Conservation (phyloP, 306 rosid genomes). For the Fragaria ananassa region DNA sequence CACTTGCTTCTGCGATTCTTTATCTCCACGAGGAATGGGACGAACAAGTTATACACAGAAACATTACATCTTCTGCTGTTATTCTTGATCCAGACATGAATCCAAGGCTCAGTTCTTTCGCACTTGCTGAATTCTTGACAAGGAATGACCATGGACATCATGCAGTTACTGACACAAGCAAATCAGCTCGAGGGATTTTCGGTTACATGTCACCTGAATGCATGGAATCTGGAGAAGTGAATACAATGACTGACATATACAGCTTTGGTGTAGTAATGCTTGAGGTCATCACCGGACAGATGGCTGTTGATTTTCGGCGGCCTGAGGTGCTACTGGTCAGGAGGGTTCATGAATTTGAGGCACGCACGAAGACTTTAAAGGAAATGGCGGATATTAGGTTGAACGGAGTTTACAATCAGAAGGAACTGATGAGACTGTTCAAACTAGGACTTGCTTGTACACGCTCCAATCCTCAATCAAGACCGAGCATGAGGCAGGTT, state of each 20-base stretch:
- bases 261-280: slow-evolving; percentile 92
- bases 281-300: slow-evolving; percentile 68
- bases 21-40: slow-evolving; percentile 99
- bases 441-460: slow-evolving; percentile 74
- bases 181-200: slow-evolving; percentile 71
- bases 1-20: slow-evolving; percentile 81
- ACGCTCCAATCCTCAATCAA: slow-evolving; percentile 43
- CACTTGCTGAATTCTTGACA: slow-evolving; percentile 87
- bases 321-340: slow-evolving; percentile 82
- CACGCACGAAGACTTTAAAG: slow-evolving; percentile 52
- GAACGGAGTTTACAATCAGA: slow-evolving; percentile 55
- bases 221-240: slow-evolving; percentile 68
- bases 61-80: slow-evolving; percentile 87
- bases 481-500: slow-evolving; percentile 85
- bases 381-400: slow-evolving; percentile 66
- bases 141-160: slow-evolving; percentile 78
- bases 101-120: slow-evolving; percentile 75
- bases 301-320: slow-evolving; percentile 84
- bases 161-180: slow-evolving; percentile 29
- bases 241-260: slow-evolving; percentile 67
- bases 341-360: slow-evolving; percentile 62
- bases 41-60: slow-evolving; percentile 86
- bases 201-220: slow-evolving; percentile 95
- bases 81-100: slow-evolving; percentile 81
- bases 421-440: slow-evolving; percentile 61